Percentiles rank a stretch among this genome's conserved stretches.
phyloP scores from a whole-genome alignment of 257 asterid species.

The Nemophila menziesii region DNA sequence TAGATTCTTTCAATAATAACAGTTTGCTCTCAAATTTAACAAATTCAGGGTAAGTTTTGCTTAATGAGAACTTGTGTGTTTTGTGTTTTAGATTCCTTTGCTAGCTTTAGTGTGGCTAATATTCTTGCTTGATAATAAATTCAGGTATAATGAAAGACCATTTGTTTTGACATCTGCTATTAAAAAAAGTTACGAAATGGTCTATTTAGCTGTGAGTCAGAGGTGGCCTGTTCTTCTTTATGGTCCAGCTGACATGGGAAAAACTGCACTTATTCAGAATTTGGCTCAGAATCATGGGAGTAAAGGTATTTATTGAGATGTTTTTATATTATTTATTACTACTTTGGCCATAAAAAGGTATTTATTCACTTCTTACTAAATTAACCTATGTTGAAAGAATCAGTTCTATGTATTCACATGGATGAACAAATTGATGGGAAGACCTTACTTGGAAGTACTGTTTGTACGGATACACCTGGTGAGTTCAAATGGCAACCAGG shows the following conservation, averaged over 20 bases:
- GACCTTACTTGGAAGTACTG: slow-evolving; percentile 81
- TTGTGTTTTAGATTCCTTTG: too few species aligned
- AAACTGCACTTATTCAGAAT: slow-evolving; percentile 59
- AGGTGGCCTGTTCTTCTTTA: slow-evolving; percentile 94
- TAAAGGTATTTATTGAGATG: slow-evolving; percentile 49
- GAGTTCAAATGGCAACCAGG: slow-evolving; percentile 99
- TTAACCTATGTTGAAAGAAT: background rate
- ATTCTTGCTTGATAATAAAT: slow-evolving; percentile 11
- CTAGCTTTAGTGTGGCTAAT: too few species aligned
- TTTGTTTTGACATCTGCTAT: slow-evolving; percentile 58
- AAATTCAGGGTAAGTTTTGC: slow-evolving; percentile 28
- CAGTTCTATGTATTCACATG: slow-evolving; percentile 81
- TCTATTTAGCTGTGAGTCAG: slow-evolving; percentile 68
- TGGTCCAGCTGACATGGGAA: slow-evolving; percentile 91
- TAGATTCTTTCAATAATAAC: slow-evolving; percentile 13
- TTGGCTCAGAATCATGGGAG: slow-evolving; percentile 51
- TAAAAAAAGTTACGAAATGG: slow-evolving; percentile 67
- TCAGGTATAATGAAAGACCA: slow-evolving; percentile 44
- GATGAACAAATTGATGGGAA: slow-evolving; percentile 97
- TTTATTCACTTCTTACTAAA: too few species aligned
- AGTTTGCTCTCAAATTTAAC: slow-evolving; percentile 21
- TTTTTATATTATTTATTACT: too few species aligned
- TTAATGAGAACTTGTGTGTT: background rate
- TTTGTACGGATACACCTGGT: slow-evolving; percentile 86
- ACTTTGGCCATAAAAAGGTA: too few species aligned